Base-by-base conservation (phyloP, 352 stramenopile genomes). In the Globisporangium polare region DNA sequence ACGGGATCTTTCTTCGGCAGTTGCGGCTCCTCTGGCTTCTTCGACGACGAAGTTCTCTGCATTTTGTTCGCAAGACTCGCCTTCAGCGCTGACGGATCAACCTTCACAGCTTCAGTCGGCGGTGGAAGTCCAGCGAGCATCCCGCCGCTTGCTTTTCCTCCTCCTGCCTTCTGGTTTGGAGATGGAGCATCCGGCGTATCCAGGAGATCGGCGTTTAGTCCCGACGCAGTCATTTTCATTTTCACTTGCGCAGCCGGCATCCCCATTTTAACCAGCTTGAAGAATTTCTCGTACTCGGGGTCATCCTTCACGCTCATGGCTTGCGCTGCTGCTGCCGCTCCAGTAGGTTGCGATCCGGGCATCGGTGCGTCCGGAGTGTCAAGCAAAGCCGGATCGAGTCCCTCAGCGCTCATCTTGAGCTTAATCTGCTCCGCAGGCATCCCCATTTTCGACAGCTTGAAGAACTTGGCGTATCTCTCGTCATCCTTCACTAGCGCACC, bases 391-490 rank as follows among this genome's bases (percentile, higher is more conserved):
- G 93, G 80, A 63, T 99, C 88, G 27, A 98, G 64, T 9, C 91
- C 91, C 74, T 98, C 94, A 27, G 91, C 80, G 24, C 77, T 93
- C 92, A 98, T 98, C 53, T 97, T 97, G 66, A 98, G 67, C 63
- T 98, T 97, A 20, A 98, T 92, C 50, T 97, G 94, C 46, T 95
- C 86, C 29, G 86, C 65, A 9, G 96, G 96, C 84, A 99, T 95
- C 22, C 94, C 95, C 75, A 99, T 95, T 62, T 97, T 98, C 13
- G 88, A 58, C 73, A 99, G 94, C 64, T 98, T 98, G 71, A 98
- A 98, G 71, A 98, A 99, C 71, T 98, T 98, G 5, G 74, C 72
- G 62, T 97, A 98, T 42, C 72, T 75, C 22, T 90, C 81, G 45
- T 91, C 80, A 46, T 90, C 81, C 43, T 92, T 90, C 47, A 91